These are phyloP conservation scores for Anacardium occidentale DNA, from an alignment of 345 rosid species.

Conservation along the genomic window DNA sequence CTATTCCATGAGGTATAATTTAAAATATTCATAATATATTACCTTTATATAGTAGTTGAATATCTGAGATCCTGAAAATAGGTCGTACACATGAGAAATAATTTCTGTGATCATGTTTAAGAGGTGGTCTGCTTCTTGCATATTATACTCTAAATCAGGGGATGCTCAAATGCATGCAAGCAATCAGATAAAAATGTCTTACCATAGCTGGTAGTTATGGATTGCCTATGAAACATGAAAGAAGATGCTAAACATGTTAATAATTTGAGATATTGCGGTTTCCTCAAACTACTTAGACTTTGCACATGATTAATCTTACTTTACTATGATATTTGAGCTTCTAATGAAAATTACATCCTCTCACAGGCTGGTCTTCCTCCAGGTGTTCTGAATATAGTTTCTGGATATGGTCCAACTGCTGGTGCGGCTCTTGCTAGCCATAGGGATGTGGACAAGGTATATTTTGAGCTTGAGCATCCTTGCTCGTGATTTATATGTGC, in stretches of 20 bases:
- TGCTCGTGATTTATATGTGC: not conserved
- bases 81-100: not conserved
- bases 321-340: not conserved
- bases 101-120: not conserved
- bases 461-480: not conserved
- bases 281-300: not conserved
- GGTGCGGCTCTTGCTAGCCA: slow-evolving; percentile 89
- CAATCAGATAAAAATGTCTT: not conserved
- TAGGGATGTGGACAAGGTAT: slow-evolving; percentile 97
- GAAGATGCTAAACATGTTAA: not conserved
- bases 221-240: not conserved
- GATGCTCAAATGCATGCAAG: slow-evolving; percentile 2
- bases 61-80: not conserved
- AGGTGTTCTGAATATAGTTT: slow-evolving; percentile 82
- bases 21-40: not conserved
- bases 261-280: not conserved
- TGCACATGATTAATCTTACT: not conserved
- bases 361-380: slow-evolving; percentile 91
- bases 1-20: slow-evolving; percentile 59
- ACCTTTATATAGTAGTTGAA: slow-evolving; percentile 9
- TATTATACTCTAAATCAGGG: not conserved
- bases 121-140: not conserved
- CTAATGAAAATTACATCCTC: slow-evolving; percentile 10
- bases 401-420: slow-evolving; percentile 81
- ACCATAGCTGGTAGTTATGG: not conserved